Evolutionary conservation across 2,329 filamentous ascomycete species (phyloP).

Genomic region (Hymenoscyphus infarciens): DNA sequence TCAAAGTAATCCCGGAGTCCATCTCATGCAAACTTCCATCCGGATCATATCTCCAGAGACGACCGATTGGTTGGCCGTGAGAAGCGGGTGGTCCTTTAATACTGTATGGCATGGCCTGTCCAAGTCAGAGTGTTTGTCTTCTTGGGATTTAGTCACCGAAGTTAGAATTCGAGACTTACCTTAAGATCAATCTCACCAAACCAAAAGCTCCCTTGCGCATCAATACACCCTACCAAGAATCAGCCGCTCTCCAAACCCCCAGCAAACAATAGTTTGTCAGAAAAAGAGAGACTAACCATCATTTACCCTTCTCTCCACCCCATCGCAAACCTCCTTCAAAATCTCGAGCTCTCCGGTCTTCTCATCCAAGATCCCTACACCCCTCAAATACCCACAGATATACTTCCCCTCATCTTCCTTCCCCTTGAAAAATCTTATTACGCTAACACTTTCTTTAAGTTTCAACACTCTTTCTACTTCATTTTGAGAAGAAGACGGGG

Average conservation of each 20-base stretch:
- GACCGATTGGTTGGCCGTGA: constrained; percentile 30
- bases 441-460: constrained; percentile 38
- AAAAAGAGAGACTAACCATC: constrained; percentile 28
- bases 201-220: constrained; percentile 37
- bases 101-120: constrained; percentile 34
- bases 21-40: constrained; percentile 34
- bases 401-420: constrained; percentile 35
- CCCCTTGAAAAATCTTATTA: constrained; percentile 35
- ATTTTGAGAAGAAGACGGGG: constrained; percentile 31
- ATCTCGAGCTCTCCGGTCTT: constrained; percentile 37
- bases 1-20: constrained; percentile 35
- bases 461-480: constrained; percentile 30
- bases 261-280: not conserved
- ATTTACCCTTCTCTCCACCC: constrained; percentile 35
- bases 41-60: constrained; percentile 23
- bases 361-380: constrained; percentile 39
- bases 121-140: not conserved
- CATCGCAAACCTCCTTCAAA: constrained; percentile 38
- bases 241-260: constrained; percentile 14
- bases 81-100: constrained; percentile 32
- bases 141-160: no score
- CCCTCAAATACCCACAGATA: constrained; percentile 40
- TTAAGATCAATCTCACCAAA: constrained; percentile 38
- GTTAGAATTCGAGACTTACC: not conserved
- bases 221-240: constrained; percentile 26